phyloP scores from a whole-genome alignment of 2,329 filamentous ascomycete genomes.

The Fusarium fracticaudum region DNA sequence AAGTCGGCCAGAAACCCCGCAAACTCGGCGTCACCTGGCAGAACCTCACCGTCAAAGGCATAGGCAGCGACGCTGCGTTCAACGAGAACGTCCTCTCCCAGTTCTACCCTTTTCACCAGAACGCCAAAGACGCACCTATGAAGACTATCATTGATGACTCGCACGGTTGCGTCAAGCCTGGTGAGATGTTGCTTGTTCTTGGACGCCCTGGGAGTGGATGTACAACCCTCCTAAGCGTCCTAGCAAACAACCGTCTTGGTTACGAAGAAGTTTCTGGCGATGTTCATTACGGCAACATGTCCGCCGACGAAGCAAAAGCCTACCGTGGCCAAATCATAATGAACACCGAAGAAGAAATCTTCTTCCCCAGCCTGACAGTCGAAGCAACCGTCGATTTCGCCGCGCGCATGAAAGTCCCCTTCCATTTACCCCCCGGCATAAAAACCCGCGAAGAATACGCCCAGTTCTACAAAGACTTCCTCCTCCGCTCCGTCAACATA shows the following conservation, averaged over 20 bases:
- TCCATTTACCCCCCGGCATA: conserved; percentile 55
- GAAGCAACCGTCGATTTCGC: conserved; percentile 78
- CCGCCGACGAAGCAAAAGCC: conserved; percentile 56
- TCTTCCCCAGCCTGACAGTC: conserved; percentile 76
- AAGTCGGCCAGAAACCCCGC: conserved; percentile 37
- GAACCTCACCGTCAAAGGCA: conserved; percentile 69
- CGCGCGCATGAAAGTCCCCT: conserved; percentile 65
- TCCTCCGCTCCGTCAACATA: conserved; percentile 66
- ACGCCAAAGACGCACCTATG: conserved; percentile 63
- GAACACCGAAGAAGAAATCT: conserved; percentile 74
- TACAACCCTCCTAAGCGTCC: conserved; percentile 74
- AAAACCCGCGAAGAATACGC: conserved; percentile 57
- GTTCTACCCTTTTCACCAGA: conserved; percentile 61
- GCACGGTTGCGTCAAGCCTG: conserved; percentile 75
- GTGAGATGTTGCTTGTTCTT: conserved; percentile 76
- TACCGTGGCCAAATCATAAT: conserved; percentile 70
- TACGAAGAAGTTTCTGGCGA: conserved; percentile 68
- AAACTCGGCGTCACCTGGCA: conserved; percentile 72
- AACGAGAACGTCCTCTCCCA: conserved; percentile 72
- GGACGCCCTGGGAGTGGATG: conserved; percentile 76
- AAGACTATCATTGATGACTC: conserved; percentile 72
- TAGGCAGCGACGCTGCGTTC: conserved; percentile 68
- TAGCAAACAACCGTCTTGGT: conserved; percentile 70
- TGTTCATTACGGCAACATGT: conserved; percentile 63
- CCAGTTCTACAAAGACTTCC: conserved; percentile 59